phyloP scores from a whole-genome alignment of 306 rosid genomes.

The Styphnolobium japonicum region DNA sequence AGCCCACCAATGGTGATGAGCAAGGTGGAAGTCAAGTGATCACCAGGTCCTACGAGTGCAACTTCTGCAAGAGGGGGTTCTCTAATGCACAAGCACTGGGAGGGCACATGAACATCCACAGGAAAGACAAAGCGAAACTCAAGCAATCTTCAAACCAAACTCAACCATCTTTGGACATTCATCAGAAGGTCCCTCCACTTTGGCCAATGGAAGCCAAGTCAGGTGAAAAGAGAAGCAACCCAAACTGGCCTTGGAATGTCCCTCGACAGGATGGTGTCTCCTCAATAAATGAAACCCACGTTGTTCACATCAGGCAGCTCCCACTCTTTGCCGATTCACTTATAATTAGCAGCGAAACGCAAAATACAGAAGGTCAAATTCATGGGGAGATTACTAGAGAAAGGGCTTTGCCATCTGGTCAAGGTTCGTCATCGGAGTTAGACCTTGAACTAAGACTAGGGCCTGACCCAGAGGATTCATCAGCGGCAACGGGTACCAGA shows the following conservation, averaged over 20 bases:
- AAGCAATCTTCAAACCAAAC: slow-evolving; percentile 36
- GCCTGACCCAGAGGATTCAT: slow-evolving; percentile 53
- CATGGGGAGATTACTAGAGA: slow-evolving; percentile 9
- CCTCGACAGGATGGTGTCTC: slow-evolving; percentile 25
- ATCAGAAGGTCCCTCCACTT: slow-evolving; percentile 10
- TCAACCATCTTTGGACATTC: slow-evolving; percentile 21
- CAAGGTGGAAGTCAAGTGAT: slow-evolving; percentile 23
- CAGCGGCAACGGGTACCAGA: slow-evolving; percentile 44
- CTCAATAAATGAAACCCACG: slow-evolving; percentile 9
- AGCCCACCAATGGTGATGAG: slow-evolving; percentile 20
- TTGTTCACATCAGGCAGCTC: slow-evolving; percentile 32
- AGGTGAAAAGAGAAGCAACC: neutral
- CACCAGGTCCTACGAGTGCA: slow-evolving; percentile 66
- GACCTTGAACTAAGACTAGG: slow-evolving; percentile 94
- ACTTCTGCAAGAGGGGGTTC: slow-evolving; percentile 77
- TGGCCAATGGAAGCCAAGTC: slow-evolving; percentile 11
- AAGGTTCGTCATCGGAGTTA: slow-evolving; percentile 29
- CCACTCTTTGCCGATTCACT: slow-evolving; percentile 48
- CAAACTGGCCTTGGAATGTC: slow-evolving; percentile 25
- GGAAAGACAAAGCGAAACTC: slow-evolving; percentile 78
- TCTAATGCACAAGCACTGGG: slow-evolving; percentile 94
- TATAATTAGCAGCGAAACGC: slow-evolving; percentile 10
- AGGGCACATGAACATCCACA: slow-evolving; percentile 89
- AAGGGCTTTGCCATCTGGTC: neutral
- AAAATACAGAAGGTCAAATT: slow-evolving; percentile 9